Evolutionary conservation across 192 early-diverging fungal genomes (phyloP), one percentile per base, ranked within the genome.

Genomic region (Thamnidium elegans): DNA sequence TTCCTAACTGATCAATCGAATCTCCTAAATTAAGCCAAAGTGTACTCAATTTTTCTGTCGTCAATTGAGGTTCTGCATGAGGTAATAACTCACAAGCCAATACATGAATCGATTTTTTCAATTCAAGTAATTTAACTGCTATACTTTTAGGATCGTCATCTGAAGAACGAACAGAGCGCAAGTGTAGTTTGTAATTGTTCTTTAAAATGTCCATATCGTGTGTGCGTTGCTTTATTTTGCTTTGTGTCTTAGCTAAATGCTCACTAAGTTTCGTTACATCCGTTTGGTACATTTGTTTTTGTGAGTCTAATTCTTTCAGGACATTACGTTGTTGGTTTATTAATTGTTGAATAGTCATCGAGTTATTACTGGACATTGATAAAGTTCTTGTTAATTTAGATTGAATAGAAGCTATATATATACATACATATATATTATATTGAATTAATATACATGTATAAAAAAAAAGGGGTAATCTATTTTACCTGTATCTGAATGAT

Each of bases 131-230:
- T n/a, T 68, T 73, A n/a, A 66, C 53, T 13, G 56, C 67, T 23
- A 82, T 76, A 13, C 73, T 73, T 10, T 52, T 58, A 4, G 75
- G 71, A 50, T 77, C 75, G 36, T 82, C 80, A 17, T 72, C 68
- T 4, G 77, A 79, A 51, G 75, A 75, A 4, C 80, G 77, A 44
- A 82, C 69, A 1, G 63, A 65, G 10, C 30, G 26, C 10, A 74
- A 36, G 62, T 74, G 66, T 1, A 55, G 17, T 20, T 66, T 30
- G 36, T 69, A 74, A 23, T 73, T 66, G 7, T 19, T 21, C 11
- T 65, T 17, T 21, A 73, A 23, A 11, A 65, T 13, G 2, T 51
- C 45, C 51, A 55, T 48, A 19, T 59, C 65, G 13, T 42, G 10
- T 8, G 50, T 54, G 1, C 65, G 65, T 10, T 63, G 43, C 3